Evolutionary conservation across 169 alveolate genomes (phyloP), one percentile per base, ranked within the genome.

Genomic region (Plasmodium knowlesi): DNA sequence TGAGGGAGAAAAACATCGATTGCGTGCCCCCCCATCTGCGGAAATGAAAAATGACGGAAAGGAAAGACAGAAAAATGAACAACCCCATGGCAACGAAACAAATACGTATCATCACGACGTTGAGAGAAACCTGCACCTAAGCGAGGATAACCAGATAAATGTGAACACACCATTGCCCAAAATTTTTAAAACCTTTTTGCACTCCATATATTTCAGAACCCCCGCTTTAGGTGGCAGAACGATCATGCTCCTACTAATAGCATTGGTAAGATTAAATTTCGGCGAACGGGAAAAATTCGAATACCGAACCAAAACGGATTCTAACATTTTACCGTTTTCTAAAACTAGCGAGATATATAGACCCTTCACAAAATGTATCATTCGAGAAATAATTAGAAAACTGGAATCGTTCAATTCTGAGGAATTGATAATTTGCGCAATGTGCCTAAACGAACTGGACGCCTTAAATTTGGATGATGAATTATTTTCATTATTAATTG

Each of bases 181-280:
- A 82, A 78, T 95, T 46, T 83, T 96, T 78, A 96, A 96, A 86
- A 88, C 81, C 39, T 96, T 95, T 78, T 32, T 96, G 54, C 97
- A 96, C 61, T 88, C 97, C 22, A 86, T 96, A 34, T 95, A 91
- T 84, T 96, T 96, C 84, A 93, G 97, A 83, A 96, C 97, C 4
- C 97, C 97, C 3, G 97, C 97, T 14, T 82, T 96, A 88, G 97
- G 97, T 16, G 96, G 97, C 2, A 90, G 97, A 79, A 96, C 97
- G 5, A 92, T 96, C 28, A 90, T 96, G 79, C 82, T 96, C 53
- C 82, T 96, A 84, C 37, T 96, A 72, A 96, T 95, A 80, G 97
- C 96, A 22, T 72, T 96, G 70, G 97, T 95, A 25, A 50, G 97
- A 80, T 93, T 96, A 61, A 95, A 95, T 88, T 96, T 96, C 78